A percentile compares a stretch with the other conserved stretches of the same genome.
Conservation (phyloP, 139 green algal species). For the Yamagishiella unicocca region DNA sequence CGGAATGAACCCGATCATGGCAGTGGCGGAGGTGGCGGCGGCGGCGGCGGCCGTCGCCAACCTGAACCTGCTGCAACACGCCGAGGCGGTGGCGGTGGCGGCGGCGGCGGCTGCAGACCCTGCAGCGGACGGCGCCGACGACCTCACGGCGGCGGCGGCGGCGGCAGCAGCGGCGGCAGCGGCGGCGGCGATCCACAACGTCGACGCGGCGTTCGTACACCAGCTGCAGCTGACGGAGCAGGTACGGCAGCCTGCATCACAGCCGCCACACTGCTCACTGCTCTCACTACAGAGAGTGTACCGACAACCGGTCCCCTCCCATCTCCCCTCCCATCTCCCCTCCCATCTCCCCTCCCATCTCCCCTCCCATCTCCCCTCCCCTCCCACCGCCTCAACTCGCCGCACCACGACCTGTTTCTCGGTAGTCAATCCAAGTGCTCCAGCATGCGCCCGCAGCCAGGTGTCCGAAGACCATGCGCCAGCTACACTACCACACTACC, state of each 20-base stretch:
- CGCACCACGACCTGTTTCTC: not conserved
- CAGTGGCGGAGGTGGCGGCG: constrained; percentile 21
- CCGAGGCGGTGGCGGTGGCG: not conserved
- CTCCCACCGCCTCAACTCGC: not conserved
- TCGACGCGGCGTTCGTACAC: constrained; percentile 11
- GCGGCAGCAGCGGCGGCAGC: not conserved
- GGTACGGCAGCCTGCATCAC: constrained; percentile 13
- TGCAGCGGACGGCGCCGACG: not conserved
- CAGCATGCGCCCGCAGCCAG: too few relatives aligned
- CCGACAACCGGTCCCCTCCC: not conserved
- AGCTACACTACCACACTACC: too few relatives aligned
- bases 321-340: not conserved
- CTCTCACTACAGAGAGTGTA: not conserved
- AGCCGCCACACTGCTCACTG: too few relatives aligned
- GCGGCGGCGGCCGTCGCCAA: not conserved
- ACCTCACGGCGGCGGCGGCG: not conserved
- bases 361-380: too few relatives aligned
- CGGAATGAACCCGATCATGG: constrained; percentile 5
- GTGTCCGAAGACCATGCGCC: too few relatives aligned
- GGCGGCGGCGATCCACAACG: not conserved
- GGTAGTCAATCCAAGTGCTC: too few relatives aligned
- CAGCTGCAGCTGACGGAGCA: constrained; percentile 44
- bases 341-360: not conserved
- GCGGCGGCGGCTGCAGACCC: not conserved
- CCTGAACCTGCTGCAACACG: not conserved